Conservation (phyloP, 2,329 filamentous ascomycete genomes). For the Penicillium sp. region DNA sequence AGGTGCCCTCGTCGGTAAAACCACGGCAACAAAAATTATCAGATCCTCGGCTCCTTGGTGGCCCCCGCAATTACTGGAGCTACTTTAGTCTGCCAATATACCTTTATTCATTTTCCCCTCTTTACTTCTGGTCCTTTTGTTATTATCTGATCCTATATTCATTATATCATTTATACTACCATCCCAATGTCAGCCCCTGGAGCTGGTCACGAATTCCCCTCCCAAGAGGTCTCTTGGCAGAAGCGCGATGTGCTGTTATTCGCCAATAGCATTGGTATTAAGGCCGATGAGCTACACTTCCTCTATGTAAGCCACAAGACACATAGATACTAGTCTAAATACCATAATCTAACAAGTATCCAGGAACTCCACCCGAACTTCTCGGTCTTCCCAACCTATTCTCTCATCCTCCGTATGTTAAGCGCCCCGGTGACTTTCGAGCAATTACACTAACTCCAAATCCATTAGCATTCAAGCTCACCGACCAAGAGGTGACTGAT, state of each 20-base stretch:
- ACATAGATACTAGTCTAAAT: background rate
- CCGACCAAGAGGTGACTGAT: constrained; percentile 72
- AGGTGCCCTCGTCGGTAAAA: background rate
- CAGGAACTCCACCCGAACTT: constrained; percentile 87
- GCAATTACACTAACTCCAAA: constrained; percentile 35
- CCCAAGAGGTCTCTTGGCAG: constrained; percentile 74
- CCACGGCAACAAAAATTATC: constrained; percentile 11
- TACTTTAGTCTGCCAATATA: constrained; percentile 14
- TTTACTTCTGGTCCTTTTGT: background rate
- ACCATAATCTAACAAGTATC: background rate
- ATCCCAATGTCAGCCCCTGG: constrained; percentile 51
- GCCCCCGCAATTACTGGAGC: constrained; percentile 20
- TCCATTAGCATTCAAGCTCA: constrained; percentile 68
- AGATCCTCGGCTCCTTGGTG: constrained; percentile 24
- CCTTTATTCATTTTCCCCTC: constrained; percentile 5
- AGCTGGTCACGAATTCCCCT: constrained; percentile 75
- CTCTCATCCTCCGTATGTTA: constrained; percentile 69
- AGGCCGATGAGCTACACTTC: constrained; percentile 84
- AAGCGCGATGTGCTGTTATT: constrained; percentile 88
- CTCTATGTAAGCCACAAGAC: constrained; percentile 66
- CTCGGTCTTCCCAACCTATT: constrained; percentile 83
- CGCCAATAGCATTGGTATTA: constrained; percentile 82
- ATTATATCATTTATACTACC: background rate
- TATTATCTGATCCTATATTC: background rate
- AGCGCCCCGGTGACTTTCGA: background rate